Evolutionary conservation across 2,329 filamentous ascomycete species (phyloP), one percentile per base, ranked within the genome.

Genomic region (Cyanodermella asteris): DNA sequence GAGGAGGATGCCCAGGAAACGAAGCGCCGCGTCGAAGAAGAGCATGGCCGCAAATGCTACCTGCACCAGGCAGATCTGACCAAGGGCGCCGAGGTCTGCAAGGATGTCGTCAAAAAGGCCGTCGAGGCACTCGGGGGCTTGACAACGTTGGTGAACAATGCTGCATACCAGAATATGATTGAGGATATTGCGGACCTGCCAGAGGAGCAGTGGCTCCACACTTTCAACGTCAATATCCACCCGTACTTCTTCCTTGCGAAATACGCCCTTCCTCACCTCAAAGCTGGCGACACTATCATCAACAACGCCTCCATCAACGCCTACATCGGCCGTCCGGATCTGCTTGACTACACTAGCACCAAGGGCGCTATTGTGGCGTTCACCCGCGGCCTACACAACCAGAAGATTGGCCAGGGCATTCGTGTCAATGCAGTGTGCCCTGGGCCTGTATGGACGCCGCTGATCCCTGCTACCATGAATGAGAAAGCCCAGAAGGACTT

Each of bases 251-350:
- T 70, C 51, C 56, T 84, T 18, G 61, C 75, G 31, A 87, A 87
- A 46, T 78, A 82, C 41, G 50, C 61, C 8, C 56, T 87, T 7
- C 68, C 67, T 1, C 72, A 82, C 47, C 74, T 87, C 67, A 63
- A 65, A 40, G 45, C 47, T n/a, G 77, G 78, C 18, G 61, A 66
- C 28, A 69, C 66, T 14, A 80, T 90, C 44, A 80, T 90, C 59
- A 87, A 84, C 54, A 81, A 78, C 43, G 70, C 75, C 22, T 81
- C 73, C 16, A 71, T 87, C 43, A 84, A 84, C 44, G 74, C 71
- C 14, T 87, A 84, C 49, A 64, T 81, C 29, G 77, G 77, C 19
- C 72, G 75, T 2, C 71, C 72, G 0, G 76, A 84, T 38, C 59
- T 84, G 2, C 62, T 87, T 24, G 76, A 87, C 47, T 84, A 87